Percentiles rank a stretch among this genome's conserved stretches.
Conservation (phyloP, 768 basidiomycete genomes). For the Suillus bovinus region DNA sequence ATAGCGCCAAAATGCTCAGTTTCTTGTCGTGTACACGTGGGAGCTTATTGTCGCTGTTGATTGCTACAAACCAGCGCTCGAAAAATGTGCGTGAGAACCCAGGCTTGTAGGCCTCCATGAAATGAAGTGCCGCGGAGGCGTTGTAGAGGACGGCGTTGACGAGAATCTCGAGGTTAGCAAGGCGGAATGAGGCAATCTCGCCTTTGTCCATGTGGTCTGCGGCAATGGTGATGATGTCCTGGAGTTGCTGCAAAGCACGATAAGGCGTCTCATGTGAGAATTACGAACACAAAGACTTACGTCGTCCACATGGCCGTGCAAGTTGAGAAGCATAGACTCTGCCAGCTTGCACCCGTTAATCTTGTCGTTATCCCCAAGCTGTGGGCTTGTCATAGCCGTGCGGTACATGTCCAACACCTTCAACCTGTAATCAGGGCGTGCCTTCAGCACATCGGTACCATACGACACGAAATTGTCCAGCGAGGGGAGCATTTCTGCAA, state of each 20-base stretch:
- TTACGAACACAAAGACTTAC: constrained; percentile 40
- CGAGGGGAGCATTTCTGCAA: constrained; percentile 82
- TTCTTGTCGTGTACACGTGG: constrained; percentile 93
- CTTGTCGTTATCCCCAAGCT: constrained; percentile 82
- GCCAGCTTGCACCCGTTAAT: constrained; percentile 85
- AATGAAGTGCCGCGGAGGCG: constrained; percentile 69
- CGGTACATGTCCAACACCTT: constrained; percentile 86
- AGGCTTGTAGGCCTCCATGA: constrained; percentile 64
- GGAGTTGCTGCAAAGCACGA: constrained; percentile 49
- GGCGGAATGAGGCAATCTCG: constrained; percentile 61
- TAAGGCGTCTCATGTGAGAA: constrained; percentile 1
- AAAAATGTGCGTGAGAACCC: constrained; percentile 78
- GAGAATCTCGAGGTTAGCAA: constrained; percentile 82
- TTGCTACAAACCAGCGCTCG: constrained; percentile 78
- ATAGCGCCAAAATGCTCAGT: constrained; percentile 73
- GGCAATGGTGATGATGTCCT: constrained; percentile 62
- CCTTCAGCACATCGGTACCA: constrained; percentile 73
- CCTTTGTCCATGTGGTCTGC: constrained; percentile 59
- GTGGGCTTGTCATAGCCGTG: constrained; percentile 63
- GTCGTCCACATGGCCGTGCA: constrained; percentile 77
- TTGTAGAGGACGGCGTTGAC: constrained; percentile 85
- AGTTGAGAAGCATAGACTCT: constrained; percentile 78
- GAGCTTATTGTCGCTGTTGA: constrained; percentile 56
- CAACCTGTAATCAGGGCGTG: constrained; percentile 70
- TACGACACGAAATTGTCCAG: constrained; percentile 89